A percentile compares a stretch with the other conserved stretches of the same genome.
Evolutionary conservation across 2,329 filamentous ascomycete species (phyloP).

Genomic region (Pseudogymnoascus sp.): DNA sequence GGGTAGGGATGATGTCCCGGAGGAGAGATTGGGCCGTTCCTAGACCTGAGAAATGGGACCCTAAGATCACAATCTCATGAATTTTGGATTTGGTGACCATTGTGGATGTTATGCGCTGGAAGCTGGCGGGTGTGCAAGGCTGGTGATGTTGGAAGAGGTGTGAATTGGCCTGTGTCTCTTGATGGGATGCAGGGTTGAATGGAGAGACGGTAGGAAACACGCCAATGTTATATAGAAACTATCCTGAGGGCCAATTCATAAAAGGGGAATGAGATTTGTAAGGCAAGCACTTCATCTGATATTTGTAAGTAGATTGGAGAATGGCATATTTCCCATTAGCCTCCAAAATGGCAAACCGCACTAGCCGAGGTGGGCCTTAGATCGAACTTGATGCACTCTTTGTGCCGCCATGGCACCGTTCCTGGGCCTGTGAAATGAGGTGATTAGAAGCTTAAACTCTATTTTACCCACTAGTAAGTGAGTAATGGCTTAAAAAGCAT

Average conservation of each 20-base stretch:
- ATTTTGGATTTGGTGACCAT: background rate
- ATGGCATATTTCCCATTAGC: background rate
- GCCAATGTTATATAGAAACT: background rate
- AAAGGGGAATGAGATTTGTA: background rate
- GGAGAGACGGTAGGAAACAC: background rate
- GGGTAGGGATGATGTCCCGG: conserved; percentile 1
- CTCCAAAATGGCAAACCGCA: background rate
- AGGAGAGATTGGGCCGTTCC: conserved; percentile 1
- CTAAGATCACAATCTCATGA: background rate
- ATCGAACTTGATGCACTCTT: too few species aligned
- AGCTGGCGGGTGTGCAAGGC: background rate
- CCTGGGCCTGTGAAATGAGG: background rate
- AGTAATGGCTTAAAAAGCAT: background rate
- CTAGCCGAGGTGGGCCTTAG: background rate
- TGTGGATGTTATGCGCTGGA: background rate
- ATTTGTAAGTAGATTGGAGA: background rate
- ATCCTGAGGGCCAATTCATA: background rate
- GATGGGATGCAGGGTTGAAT: background rate
- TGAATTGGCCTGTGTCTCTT: background rate
- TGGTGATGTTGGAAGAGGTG: background rate
- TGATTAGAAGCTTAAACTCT: background rate
- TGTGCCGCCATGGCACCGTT: background rate
- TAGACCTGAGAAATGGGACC: background rate
- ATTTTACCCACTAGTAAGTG: background rate
- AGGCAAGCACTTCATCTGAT: background rate